Evolutionary conservation across 306 rosid species (phyloP), one percentile per base, ranked within the genome.

Genomic region (Acacia confusa): DNA sequence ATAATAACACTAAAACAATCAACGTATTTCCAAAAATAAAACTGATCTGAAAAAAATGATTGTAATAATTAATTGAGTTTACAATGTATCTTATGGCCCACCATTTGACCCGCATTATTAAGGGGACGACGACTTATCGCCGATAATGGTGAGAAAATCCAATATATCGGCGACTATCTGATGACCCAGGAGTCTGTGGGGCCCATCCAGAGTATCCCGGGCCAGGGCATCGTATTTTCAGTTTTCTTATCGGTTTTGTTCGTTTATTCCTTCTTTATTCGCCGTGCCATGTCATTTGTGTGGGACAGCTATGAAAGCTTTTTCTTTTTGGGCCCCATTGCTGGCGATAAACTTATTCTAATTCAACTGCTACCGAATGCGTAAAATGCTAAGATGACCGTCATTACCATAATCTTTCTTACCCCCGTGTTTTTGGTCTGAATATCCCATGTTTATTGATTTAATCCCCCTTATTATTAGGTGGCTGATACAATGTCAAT

Each of bases 131-230:
- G 25, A 60, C 25, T 32, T 83, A 22, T 78, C 66, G 76, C 30
- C 70, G 85, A 81, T 38, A 25, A 68, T 75, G 32, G 60, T 80
- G 86, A 87, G 70, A 70, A 82, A 16, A 58, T 79, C 12, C 73
- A 7, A 30, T 71, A 40, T 76, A 68, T 66, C 47, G 75, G 61
- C 55, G 48, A 22, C 20, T n/a, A 52, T 28, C 69, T 4, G 36
- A 70, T 45, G 69, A 3, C 40, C 32, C 55, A 30, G 41, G 38
- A 24, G 14, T 12, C 1, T 53, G 85, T 84, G 88, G 90, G 88
- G 40, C 71, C 86, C 78, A 15, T 53, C 3, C 44, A 0, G 28
- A 70, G 20, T 9, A 12, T 36, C 12, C 20, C 17, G 19, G 17
- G 19, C 4, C 52, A 14, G 52, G 70, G 24, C 75, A 19, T 3